These are phyloP conservation scores for Pterocarpus santalinus DNA, from an alignment of 306 rosid genomes.

Conservation along the genomic window DNA sequence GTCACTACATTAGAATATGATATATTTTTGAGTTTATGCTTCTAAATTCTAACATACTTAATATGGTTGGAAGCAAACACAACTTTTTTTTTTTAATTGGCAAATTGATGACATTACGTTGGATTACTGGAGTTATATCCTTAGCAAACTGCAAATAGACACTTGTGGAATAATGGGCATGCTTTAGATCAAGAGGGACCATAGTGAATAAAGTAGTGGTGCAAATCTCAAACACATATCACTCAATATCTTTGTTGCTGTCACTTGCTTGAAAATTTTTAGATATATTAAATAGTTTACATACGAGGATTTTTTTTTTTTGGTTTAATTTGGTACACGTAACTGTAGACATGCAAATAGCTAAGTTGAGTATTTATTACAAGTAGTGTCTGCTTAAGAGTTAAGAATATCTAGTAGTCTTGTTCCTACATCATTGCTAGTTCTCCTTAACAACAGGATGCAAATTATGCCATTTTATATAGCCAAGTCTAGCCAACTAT, in stretches of 20 bases:
- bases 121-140: not conserved
- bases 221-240: not conserved
- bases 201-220: not conserved
- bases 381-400: too few species aligned
- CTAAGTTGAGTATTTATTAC: too few species aligned
- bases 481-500: too few species aligned
- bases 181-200: not conserved
- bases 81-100: too few species aligned
- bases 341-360: too few species aligned
- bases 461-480: too few species aligned
- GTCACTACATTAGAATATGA: not conserved
- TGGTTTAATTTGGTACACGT: not conserved
- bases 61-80: too few species aligned
- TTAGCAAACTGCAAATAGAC: not conserved
- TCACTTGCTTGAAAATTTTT: not conserved
- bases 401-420: not conserved
- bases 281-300: conserved; percentile 14
- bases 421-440: not conserved
- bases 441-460: not conserved
- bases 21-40: not conserved
- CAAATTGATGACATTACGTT: too few species aligned
- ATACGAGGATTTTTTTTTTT: not conserved
- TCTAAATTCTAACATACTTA: too few species aligned
- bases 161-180: not conserved
- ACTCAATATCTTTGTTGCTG: not conserved